Evolutionary conservation across 345 rosid genomes (phyloP), one percentile per base, ranked within the genome.

Genomic region (Anastatica hierochuntica): DNA sequence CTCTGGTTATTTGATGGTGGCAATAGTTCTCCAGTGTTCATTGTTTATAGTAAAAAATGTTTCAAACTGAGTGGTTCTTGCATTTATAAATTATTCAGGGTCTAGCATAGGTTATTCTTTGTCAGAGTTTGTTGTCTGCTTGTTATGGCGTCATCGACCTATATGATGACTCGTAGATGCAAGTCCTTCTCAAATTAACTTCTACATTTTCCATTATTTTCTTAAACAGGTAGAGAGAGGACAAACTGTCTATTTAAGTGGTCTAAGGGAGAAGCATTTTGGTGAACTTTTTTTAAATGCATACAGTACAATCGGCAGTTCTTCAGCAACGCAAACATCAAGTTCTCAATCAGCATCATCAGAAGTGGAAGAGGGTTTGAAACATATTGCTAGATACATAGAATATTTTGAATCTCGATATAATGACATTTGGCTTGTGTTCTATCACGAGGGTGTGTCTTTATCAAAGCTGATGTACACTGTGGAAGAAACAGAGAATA

Each of bases 401-500:
- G 97, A 90, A 69, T 84, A 88, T 56, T 84, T 86, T 76, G 97
- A 84, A 73, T 90, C 97, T n/a, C 75, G 58, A 24, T 80, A 88
- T 26, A 80, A 87, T 70, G 96, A 86, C 60, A 74, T 90, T 58
- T 90, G 97, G 97, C 89, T 90, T 45, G 96, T 90, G 65, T 90
- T 90, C 61, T 79, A 14, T 52, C 83, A 86, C 19, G 98, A 90
- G 76, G 98, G 98, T 29, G 30, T 80, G 42, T 82, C 98, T 23
- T 74, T 90, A 56, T 84, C 98, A 50, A 90, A 86, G 63, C 72
- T 90, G 61, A 63, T 90, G 53, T 86, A 90, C 68, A 72, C 96
- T 14, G 72, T 75, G 49, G 89, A 84, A 63, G 84, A 80, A 71
- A 66, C 69, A 34, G 77, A 72, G 67, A 73, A 56, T 52, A 44